Conservation (phyloP, 345 rosid genomes). For the Capsella bursapastoris region DNA sequence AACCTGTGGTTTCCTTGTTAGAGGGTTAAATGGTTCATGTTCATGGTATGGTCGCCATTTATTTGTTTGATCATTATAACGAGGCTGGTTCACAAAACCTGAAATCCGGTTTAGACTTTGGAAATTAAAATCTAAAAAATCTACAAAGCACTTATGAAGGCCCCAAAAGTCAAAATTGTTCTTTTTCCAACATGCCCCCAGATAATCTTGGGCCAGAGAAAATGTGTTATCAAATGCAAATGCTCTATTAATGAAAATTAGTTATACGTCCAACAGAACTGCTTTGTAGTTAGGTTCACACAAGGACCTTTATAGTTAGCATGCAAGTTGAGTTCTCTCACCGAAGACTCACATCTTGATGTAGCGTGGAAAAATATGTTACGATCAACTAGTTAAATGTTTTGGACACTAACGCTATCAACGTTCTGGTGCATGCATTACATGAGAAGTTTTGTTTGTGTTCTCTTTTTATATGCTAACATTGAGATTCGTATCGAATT, state of each 20-base stretch:
- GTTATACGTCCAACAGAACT: too few relatives aligned
- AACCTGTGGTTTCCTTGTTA: conserved; percentile 3
- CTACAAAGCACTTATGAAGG: not conserved
- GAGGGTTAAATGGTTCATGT: not conserved
- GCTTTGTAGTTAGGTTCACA: too few relatives aligned
- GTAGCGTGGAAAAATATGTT: too few relatives aligned
- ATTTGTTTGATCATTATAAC: not conserved
- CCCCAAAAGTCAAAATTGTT: not conserved
- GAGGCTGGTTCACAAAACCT: not conserved
- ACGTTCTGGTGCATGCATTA: too few relatives aligned
- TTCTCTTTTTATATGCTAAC: not conserved
- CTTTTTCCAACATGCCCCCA: not conserved
- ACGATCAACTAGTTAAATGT: too few relatives aligned
- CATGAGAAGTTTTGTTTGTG: not conserved
- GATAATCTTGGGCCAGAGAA: not conserved
- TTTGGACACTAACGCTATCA: too few relatives aligned
- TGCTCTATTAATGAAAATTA: not conserved
- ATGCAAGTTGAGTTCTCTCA: not conserved
- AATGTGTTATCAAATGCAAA: not conserved
- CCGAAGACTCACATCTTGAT: not conserved
- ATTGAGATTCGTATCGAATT: not conserved
- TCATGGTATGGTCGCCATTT: conserved; percentile 4
- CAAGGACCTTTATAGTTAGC: too few relatives aligned
- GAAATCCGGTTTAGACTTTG: conserved; percentile 1
- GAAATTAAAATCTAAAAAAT: not conserved